A percentile compares a stretch with the other conserved stretches of the same genome.
phyloP scores from a whole-genome alignment of 805 yeast species.

The Nakazawaea holstii region DNA sequence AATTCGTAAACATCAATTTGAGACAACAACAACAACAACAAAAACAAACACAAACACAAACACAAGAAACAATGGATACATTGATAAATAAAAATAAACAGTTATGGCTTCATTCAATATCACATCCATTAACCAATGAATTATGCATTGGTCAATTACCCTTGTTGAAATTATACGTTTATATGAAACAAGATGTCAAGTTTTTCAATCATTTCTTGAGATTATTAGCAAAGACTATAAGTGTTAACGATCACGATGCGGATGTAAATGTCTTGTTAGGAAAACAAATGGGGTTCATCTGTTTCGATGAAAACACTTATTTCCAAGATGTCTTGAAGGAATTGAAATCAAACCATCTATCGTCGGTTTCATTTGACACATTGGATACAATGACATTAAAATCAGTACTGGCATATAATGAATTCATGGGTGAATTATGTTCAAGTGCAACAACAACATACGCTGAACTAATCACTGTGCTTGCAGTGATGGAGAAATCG shows the following conservation, averaged over 20 bases:
- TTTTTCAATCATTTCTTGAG: conserved; percentile 37
- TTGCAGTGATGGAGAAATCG: conserved; percentile 44
- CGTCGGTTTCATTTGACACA: neutral
- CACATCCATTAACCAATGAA: conserved; percentile 38
- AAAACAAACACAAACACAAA: too few species aligned
- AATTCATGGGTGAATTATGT: conserved; percentile 26
- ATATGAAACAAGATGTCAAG: conserved; percentile 43
- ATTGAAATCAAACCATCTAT: conserved; percentile 10
- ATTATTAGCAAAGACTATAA: conserved; percentile 37
- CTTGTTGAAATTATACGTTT: conserved; percentile 35
- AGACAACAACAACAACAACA: too few species aligned
- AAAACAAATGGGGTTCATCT: conserved; percentile 46
- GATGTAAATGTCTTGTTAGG: conserved; percentile 34
- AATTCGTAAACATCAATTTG: too few species aligned
- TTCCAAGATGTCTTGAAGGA: conserved; percentile 29
- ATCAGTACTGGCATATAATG: conserved; percentile 5
- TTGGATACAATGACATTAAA: neutral
- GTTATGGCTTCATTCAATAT: conserved; percentile 25
- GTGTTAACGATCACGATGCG: conserved; percentile 32
- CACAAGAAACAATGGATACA: conserved; percentile 6
- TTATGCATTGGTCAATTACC: conserved; percentile 40
- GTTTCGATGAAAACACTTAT: conserved; percentile 43
- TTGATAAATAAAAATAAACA: conserved; percentile 20
- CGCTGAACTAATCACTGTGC: conserved; percentile 35
- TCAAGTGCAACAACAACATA: conserved; percentile 25